Evolutionary conservation across 2,329 filamentous ascomycete species (phyloP), one percentile per base, ranked within the genome.

Genomic region (Colletotrichum scovillei): DNA sequence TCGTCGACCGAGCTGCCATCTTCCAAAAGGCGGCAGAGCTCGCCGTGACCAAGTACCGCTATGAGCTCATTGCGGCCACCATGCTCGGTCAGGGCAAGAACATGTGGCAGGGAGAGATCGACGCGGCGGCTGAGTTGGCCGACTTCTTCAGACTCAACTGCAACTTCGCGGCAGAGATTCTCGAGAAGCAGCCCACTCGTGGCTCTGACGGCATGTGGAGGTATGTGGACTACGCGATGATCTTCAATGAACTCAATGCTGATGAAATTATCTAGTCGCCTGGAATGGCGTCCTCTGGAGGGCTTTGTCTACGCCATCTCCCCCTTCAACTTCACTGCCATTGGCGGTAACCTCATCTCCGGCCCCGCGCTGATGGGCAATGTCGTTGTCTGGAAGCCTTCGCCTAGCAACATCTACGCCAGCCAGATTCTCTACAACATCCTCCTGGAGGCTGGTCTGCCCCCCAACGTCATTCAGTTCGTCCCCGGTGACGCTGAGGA

Each of bases 1-100:
- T 98, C 80, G 91, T 94, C 59, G 96, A 98, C 84, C 91, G 96
- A 65, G 96, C 96, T 12, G 94, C 95, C 69, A 90, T 98, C 80
- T 98, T 98, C 86, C 90, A 98, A 79, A 98, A 98, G 88, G 96
- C 97, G 2, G 96, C 96, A 35, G 95, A 98, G 81, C 88, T 98
- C 75, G 91, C 98, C 77, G 88, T 93, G 67, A 93, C 90, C 75
- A 98, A 98, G 86, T 98, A 98, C 85, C 91, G 97, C 81, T 98
- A 98, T 84, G 95, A 98, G 69, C 90, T 98, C 78, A 97, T 98
- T 93, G 96, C 97, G 7, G 91, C 95, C 56, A 98, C 97, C 14
- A 98, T 98, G 91, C 88, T 98, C 38, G 97, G 96, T 74, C 96
- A 99, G 85, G 96, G 97, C 79, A 98, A 98, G 90, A 98, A 98